Evolutionary conservation across 1,284 basidiomycete species (phyloP).

Genomic region (Marasmius fiardii): DNA sequence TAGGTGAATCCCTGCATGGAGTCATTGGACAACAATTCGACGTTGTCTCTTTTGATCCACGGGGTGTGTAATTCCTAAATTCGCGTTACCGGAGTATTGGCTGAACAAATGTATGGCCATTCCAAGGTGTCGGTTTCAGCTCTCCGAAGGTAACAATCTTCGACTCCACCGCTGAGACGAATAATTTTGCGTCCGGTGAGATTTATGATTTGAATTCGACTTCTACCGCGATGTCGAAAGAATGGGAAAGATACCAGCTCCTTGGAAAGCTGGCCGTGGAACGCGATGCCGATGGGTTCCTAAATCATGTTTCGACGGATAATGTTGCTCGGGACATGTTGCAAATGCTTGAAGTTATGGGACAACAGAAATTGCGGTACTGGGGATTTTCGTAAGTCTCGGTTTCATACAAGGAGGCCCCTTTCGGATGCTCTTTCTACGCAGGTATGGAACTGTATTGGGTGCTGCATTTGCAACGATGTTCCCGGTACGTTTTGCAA

Average conservation of each 20-base stretch:
- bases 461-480: constrained; percentile 44
- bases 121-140: constrained; percentile 29
- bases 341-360: constrained; percentile 39
- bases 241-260: constrained; percentile 26
- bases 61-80: constrained; percentile 19
- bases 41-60: constrained; percentile 48
- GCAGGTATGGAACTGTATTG: constrained; percentile 42
- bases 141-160: constrained; percentile 32
- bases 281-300: constrained; percentile 27
- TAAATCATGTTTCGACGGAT: constrained; percentile 36
- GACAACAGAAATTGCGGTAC: constrained; percentile 43
- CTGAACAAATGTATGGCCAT: not conserved
- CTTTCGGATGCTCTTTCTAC: not conserved
- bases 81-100: too few relatives aligned
- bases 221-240: constrained; percentile 20
- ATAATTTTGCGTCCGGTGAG: constrained; percentile 20
- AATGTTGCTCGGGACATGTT: constrained; percentile 49
- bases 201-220: constrained; percentile 21
- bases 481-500: constrained; percentile 36
- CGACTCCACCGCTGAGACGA: constrained; percentile 26
- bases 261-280: constrained; percentile 28
- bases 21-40: constrained; percentile 45
- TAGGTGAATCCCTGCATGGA: constrained; percentile 26
- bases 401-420: not conserved
- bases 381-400: constrained; percentile 49